Evolutionary conservation across 75 land plant species (phyloP).

Genomic region (Gnetum montanum): DNA sequence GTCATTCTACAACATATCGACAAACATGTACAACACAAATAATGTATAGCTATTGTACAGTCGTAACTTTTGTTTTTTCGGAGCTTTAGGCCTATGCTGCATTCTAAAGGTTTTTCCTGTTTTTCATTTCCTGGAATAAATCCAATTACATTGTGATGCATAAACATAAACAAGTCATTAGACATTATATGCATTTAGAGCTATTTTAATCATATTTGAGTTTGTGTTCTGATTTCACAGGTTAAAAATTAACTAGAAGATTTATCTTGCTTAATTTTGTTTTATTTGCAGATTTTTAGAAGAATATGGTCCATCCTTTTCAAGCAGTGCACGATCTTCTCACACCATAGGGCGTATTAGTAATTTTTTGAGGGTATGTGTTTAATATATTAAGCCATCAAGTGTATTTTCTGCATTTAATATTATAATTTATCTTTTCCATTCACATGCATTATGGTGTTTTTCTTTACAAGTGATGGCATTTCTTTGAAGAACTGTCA

Average conservation of each 20-base stretch:
- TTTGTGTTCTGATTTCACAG: background rate
- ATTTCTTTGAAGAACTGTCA: background rate
- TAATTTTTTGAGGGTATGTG: slow-evolving; percentile 57
- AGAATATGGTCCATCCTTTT: slow-evolving; percentile 36
- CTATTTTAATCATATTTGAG: background rate
- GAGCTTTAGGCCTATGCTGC: too few relatives aligned
- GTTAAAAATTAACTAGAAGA: background rate
- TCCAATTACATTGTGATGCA: too few relatives aligned
- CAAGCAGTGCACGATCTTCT: slow-evolving; percentile 53
- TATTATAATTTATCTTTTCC: background rate
- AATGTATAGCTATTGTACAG: too few relatives aligned
- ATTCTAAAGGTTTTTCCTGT: background rate
- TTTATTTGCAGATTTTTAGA: slow-evolving; percentile 31
- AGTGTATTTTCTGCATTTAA: background rate
- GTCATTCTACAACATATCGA: too few relatives aligned
- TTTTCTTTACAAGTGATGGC: background rate
- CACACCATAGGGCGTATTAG: slow-evolving; percentile 71
- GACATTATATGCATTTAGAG: background rate
- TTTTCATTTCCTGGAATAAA: background rate
- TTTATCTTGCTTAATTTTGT: background rate
- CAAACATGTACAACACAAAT: too few relatives aligned
- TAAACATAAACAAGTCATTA: background rate
- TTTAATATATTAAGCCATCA: background rate
- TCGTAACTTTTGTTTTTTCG: too few relatives aligned
- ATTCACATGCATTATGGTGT: background rate